Percentiles rank a stretch among this genome's conserved stretches.
These are phyloP conservation scores for Pestalotiopsis sp. DNA, from an alignment of 2,329 filamentous ascomycete species.

Conservation along the genomic window DNA sequence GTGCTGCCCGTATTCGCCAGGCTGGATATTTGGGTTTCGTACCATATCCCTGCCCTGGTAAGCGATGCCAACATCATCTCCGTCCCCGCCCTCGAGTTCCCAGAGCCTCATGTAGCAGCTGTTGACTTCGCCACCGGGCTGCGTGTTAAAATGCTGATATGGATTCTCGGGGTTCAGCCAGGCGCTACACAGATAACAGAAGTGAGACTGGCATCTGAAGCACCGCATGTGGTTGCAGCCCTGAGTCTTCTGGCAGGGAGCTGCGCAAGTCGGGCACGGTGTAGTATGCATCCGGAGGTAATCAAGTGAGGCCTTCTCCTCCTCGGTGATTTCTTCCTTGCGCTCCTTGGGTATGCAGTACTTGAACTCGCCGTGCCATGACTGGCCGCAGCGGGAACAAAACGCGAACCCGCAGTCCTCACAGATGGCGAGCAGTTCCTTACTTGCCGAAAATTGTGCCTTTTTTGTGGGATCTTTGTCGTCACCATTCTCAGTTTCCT, in stretches of 20 bases:
- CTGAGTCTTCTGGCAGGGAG: slow-evolving; percentile 83
- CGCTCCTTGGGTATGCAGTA: slow-evolving; percentile 68
- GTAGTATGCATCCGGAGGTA: slow-evolving; percentile 82
- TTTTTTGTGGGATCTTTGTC: slow-evolving; percentile 18
- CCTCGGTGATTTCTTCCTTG: slow-evolving; percentile 71
- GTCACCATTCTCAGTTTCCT: slow-evolving; percentile 50
- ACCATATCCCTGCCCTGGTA: slow-evolving; percentile 39
- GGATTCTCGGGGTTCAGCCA: slow-evolving; percentile 82
- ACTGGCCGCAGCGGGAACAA: slow-evolving; percentile 66
- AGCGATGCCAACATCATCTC: slow-evolving; percentile 48
- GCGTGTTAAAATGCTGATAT: slow-evolving; percentile 83
- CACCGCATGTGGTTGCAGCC: slow-evolving; percentile 98
- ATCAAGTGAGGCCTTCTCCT: slow-evolving; percentile 83
- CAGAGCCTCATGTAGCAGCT: slow-evolving; percentile 84
- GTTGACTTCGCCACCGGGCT: slow-evolving; percentile 50
- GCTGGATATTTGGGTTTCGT: slow-evolving; percentile 17
- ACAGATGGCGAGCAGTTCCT: slow-evolving; percentile 77
- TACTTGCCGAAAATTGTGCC: slow-evolving; percentile 21
- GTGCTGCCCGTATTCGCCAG: slow-evolving; percentile 24
- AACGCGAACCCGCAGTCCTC: slow-evolving; percentile 90
- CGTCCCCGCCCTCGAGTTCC: slow-evolving; percentile 85
- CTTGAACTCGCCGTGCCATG: slow-evolving; percentile 90
- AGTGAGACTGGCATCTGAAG: slow-evolving; percentile 85
- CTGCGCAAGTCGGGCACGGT: slow-evolving; percentile 83
- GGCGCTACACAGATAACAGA: slow-evolving; percentile 91